Conservation (phyloP, 352 stramenopile genomes). For the Pythium vanterpoolii region DNA sequence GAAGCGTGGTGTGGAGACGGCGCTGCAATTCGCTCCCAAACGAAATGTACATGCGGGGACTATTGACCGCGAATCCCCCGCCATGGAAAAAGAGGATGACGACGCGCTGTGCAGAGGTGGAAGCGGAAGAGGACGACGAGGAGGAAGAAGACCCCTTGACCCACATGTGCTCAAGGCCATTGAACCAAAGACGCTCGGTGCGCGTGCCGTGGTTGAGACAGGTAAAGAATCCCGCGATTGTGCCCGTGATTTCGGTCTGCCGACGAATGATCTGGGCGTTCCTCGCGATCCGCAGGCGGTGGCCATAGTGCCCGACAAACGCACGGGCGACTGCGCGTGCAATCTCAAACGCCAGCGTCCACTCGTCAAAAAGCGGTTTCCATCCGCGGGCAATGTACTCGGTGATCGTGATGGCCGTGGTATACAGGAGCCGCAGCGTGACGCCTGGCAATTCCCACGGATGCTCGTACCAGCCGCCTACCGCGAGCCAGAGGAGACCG, state of each 20-base stretch:
- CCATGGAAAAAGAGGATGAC: constrained; percentile 26
- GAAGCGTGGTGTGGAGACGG: background rate
- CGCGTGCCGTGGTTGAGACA: constrained; percentile 13
- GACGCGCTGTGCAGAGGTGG: background rate
- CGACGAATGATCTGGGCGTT: constrained; percentile 21
- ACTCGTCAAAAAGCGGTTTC: constrained; percentile 18
- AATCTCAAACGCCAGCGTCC: constrained; percentile 26
- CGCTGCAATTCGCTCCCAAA: constrained; percentile 34
- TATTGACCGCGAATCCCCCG: constrained; percentile 17
- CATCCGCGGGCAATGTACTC: constrained; percentile 25
- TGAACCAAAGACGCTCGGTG: constrained; percentile 4
- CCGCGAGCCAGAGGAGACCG: constrained; percentile 8
- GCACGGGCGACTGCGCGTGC: constrained; percentile 4
- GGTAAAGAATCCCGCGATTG: constrained; percentile 9
- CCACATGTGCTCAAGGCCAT: constrained; percentile 26
- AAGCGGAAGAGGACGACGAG: background rate
- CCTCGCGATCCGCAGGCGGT: constrained; percentile 1
- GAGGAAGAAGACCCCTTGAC: background rate
- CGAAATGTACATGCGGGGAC: constrained; percentile 24
- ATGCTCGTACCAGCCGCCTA: constrained; percentile 20
- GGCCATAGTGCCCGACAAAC: constrained; percentile 17
- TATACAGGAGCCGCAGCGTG: constrained; percentile 14
- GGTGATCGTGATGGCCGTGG: background rate
- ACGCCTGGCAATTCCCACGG: constrained; percentile 13
- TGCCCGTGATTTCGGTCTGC: constrained; percentile 13